Evolutionary conservation across 768 basidiomycete species (phyloP).

Genomic region (Lactarius sp.): DNA sequence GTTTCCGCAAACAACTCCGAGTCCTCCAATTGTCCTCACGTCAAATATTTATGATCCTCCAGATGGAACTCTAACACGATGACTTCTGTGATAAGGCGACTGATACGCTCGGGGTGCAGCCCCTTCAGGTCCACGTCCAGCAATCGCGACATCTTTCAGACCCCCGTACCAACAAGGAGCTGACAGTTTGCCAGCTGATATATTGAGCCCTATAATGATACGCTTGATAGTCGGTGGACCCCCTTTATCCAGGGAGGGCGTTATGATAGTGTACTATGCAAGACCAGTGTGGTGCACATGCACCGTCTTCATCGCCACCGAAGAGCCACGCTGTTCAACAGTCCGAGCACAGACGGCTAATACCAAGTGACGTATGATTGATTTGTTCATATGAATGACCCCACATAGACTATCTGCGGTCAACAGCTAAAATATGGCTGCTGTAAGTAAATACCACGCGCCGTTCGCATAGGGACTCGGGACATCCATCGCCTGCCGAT

Average conservation of each 20-base stretch:
- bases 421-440: constrained; percentile 48
- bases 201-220: constrained; percentile 42
- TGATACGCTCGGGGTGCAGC: constrained; percentile 35
- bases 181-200: constrained; percentile 42
- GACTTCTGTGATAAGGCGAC: constrained; percentile 55
- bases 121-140: constrained; percentile 40
- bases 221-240: constrained; percentile 36
- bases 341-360: neutral
- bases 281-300: constrained; percentile 49
- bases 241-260: constrained; percentile 26
- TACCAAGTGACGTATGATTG: constrained; percentile 31
- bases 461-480: constrained; percentile 34
- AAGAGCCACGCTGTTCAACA: neutral
- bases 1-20: constrained; percentile 33
- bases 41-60: constrained; percentile 48
- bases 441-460: constrained; percentile 36
- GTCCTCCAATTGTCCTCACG: constrained; percentile 31
- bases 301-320: constrained; percentile 37
- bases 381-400: constrained; percentile 46
- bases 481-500: constrained; percentile 29
- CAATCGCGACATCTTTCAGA: constrained; percentile 54
- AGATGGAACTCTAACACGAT: constrained; percentile 54
- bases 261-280: constrained; percentile 45
- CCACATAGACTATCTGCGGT: constrained; percentile 39
- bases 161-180: constrained; percentile 47